These are phyloP conservation scores for Candida pseudofarinosa DNA, from an alignment of 805 yeast species.

Conservation along the genomic window DNA sequence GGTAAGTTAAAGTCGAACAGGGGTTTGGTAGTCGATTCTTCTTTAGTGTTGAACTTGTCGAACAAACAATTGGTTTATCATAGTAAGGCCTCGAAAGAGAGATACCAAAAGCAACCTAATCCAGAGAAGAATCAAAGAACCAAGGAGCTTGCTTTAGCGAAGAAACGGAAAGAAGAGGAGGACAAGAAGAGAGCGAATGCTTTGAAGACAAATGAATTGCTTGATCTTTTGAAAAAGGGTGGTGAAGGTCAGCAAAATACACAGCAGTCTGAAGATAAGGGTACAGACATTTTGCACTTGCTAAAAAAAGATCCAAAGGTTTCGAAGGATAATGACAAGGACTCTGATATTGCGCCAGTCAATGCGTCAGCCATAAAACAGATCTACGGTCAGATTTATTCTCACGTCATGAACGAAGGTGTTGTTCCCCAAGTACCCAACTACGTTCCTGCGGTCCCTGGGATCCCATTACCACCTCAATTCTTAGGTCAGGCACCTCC, in stretches of 20 bases:
- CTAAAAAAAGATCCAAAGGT: background rate
- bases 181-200: conserved; percentile 7
- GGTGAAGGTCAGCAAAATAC: conserved; percentile 9
- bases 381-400: conserved; percentile 41
- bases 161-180: conserved; percentile 7
- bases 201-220: conserved; percentile 21
- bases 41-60: conserved; percentile 74
- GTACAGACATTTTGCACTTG: conserved; percentile 2
- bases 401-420: conserved; percentile 41
- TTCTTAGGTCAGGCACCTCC: conserved; percentile 18
- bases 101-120: conserved; percentile 19
- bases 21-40: conserved; percentile 79
- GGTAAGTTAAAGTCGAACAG: conserved; percentile 76
- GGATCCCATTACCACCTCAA: conserved; percentile 35
- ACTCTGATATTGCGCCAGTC: conserved; percentile 11
- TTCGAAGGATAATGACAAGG: conserved; percentile 18
- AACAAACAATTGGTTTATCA: conserved; percentile 73
- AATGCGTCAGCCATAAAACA: conserved; percentile 35
- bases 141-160: conserved; percentile 5
- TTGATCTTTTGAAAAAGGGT: conserved; percentile 24
- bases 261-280: conserved; percentile 4
- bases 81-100: conserved; percentile 54
- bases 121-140: conserved; percentile 16
- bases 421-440: conserved; percentile 8
- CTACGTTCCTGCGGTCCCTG: conserved; percentile 27